A percentile compares a stretch with the other conserved stretches of the same genome.
Conservation (phyloP, 2,329 filamentous ascomycete genomes). For the Xylaria sp. region DNA sequence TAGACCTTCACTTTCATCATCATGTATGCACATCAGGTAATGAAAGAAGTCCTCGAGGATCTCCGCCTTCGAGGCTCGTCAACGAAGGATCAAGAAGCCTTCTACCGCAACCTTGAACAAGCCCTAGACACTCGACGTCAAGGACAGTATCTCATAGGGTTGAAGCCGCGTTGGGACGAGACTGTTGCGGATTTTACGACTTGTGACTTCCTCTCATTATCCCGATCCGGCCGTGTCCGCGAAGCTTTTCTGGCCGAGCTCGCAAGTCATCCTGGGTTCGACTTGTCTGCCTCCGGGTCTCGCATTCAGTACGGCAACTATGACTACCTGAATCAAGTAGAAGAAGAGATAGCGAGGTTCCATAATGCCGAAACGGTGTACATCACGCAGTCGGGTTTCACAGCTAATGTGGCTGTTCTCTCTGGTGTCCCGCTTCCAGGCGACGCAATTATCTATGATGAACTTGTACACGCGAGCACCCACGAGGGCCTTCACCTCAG, state of each 20-base stretch:
- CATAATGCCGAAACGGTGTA: slow-evolving; percentile 68
- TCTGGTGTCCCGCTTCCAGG: slow-evolving; percentile 61
- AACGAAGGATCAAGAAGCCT: slow-evolving; percentile 17
- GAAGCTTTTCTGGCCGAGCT: slow-evolving; percentile 58
- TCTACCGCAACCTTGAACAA: slow-evolving; percentile 49
- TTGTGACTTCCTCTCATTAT: slow-evolving; percentile 72
- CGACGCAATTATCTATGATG: slow-evolving; percentile 71
- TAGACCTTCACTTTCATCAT: no score
- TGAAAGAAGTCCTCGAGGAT: not conserved
- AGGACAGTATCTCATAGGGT: not conserved
- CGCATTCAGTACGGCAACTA: slow-evolving; percentile 74
- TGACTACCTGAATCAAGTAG: slow-evolving; percentile 61
- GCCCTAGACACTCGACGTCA: slow-evolving; percentile 46
- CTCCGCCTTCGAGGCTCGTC: not conserved
- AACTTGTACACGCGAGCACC: slow-evolving; percentile 73
- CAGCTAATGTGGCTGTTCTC: slow-evolving; percentile 65
- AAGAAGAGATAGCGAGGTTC: slow-evolving; percentile 69
- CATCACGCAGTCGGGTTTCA: slow-evolving; percentile 69
- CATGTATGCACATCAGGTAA: not conserved
- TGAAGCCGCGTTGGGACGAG: slow-evolving; percentile 9
- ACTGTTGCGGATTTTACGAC: slow-evolving; percentile 66
- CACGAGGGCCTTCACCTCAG: slow-evolving; percentile 71
- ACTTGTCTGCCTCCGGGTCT: slow-evolving; percentile 66
- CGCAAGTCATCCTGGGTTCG: slow-evolving; percentile 51
- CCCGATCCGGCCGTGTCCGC: slow-evolving; percentile 58